Base-by-base conservation (phyloP, 352 stramenopile species). In the Phytophthora pini region DNA sequence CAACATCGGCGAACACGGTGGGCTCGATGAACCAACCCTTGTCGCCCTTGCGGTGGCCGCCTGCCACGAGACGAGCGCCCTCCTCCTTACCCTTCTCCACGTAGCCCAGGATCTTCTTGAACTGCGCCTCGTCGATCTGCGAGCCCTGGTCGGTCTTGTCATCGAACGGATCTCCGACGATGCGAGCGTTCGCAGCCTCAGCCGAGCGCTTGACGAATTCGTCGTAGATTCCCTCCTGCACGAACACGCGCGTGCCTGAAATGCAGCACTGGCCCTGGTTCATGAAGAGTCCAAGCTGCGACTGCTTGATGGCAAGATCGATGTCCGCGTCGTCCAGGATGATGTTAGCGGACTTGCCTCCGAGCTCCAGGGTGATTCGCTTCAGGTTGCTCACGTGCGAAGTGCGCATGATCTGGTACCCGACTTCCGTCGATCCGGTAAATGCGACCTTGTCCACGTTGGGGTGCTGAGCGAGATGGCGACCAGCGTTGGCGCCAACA, bases 11-110 rank as follows among this genome's bases (percentile, higher is more conserved):
- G n/a, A 99, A 82, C 38, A 99, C 84, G 4, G 94, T 98, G 10
- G 97, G 94, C 61, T 89, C 69, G 74, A 97, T 97, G 77, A 97
- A 99, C 59, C 89, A 93, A 20, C 88, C 80, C 74, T 85, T 79
- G 44, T 80, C 66, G 22, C 75, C 56, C 7, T 93, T 59, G 22
- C 78, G 68, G 62, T 85, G 86, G 29, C 95, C 95, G 45, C 96
- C 94, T 3, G 82, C 74, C 10, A 96, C 45, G 22, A 92, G 55
- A 7, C 56, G 74, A 7, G 92, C 95, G 15, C 96, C 96, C 34
- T 98, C 89, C 29, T 76, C 71, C 60, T 90, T 71, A 5, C 84
- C 88, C 20, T 76, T 68, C 47, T 92, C 75, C 17, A 95, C 78
- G 74, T 92, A 94, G 17, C 73, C 70, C 0, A 98, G 57, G 22